Percentiles rank a stretch among this genome's conserved stretches.
phyloP scores from a whole-genome alignment of 2,329 filamentous ascomycete species.

The Claviceps sp. region DNA sequence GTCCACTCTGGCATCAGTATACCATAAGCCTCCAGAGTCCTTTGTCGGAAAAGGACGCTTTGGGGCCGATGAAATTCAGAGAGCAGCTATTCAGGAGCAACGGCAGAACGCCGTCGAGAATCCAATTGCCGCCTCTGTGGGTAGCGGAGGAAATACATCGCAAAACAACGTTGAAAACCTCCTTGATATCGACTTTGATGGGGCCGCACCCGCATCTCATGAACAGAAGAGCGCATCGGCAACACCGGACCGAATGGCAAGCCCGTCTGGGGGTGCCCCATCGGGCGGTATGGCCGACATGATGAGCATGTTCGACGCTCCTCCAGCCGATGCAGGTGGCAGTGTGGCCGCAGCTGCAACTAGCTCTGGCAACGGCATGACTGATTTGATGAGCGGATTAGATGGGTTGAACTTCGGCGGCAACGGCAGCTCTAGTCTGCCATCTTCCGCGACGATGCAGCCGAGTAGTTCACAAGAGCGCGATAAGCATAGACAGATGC shows the following conservation, averaged over 20 bases:
- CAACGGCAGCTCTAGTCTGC: constrained; percentile 38
- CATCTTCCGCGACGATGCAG: constrained; percentile 51
- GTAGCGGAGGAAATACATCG: constrained; percentile 35
- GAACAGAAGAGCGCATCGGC: constrained; percentile 42
- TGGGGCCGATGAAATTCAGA: constrained; percentile 86
- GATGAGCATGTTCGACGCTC: constrained; percentile 58
- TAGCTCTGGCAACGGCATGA: constrained; percentile 47
- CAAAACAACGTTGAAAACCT: constrained; percentile 87
- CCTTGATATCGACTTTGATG: constrained; percentile 92
- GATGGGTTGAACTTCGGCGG: constrained; percentile 60
- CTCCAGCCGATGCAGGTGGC: constrained; percentile 34
- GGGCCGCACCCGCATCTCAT: constrained; percentile 76
- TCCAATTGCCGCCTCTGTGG: constrained; percentile 76
- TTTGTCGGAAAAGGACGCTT: constrained; percentile 93
- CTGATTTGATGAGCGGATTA: constrained; percentile 85
- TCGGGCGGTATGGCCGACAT: constrained; percentile 46
- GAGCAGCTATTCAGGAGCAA: constrained; percentile 92
- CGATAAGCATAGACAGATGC: constrained; percentile 14
- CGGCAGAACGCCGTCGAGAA: constrained; percentile 85
- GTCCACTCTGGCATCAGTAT: constrained; percentile 90
- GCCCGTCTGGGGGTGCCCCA: constrained; percentile 34
- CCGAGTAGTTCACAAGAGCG: constrained; percentile 25
- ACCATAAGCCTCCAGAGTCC: constrained; percentile 96
- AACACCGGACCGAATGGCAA: constrained; percentile 56
- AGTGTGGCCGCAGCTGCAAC: constrained; percentile 20